A percentile compares a stretch with the other conserved stretches of the same genome.
Conservation (phyloP, 1,139 yeast species). For the Geotrichum cucujoidarum region DNA sequence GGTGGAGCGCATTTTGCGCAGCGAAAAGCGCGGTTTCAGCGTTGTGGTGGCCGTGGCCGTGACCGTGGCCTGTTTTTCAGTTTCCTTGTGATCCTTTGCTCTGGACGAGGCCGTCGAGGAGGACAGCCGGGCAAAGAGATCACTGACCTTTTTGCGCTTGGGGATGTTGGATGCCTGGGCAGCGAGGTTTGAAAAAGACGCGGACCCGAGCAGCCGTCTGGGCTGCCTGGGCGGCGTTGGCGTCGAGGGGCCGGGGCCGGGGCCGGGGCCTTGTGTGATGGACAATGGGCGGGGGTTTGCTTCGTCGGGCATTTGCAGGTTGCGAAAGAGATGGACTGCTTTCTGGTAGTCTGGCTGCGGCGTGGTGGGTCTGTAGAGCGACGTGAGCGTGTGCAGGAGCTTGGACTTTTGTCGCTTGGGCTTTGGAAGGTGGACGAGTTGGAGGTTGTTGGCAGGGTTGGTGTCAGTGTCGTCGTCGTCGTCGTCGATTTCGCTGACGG, state of each 20-base stretch:
- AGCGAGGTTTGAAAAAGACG: neutral
- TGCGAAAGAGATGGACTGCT: neutral
- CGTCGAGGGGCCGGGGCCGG: neutral
- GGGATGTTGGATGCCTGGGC: neutral
- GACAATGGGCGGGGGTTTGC: neutral
- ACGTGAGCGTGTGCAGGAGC: neutral
- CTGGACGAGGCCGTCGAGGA: conserved; percentile 30
- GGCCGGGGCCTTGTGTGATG: neutral
- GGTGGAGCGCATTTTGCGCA: neutral
- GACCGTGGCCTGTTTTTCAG: neutral
- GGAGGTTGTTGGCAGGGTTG: neutral
- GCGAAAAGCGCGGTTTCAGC: neutral
- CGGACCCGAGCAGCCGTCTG: neutral
- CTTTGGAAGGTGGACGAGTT: neutral
- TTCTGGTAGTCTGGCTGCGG: neutral
- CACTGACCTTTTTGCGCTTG: conserved; percentile 24
- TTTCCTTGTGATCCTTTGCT: conserved; percentile 22
- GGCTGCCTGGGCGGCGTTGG: neutral
- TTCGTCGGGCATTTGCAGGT: neutral
- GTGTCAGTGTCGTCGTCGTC: too few species aligned
- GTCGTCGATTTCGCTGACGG: neutral
- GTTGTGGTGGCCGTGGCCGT: neutral
- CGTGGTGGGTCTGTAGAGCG: neutral
- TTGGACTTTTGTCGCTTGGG: neutral
- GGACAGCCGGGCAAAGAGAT: conserved; percentile 28